A percentile compares a stretch with the other conserved stretches of the same genome.
Evolutionary conservation across 257 asterid genomes (phyloP).

Genomic region (Solanum corneliomulleri): DNA sequence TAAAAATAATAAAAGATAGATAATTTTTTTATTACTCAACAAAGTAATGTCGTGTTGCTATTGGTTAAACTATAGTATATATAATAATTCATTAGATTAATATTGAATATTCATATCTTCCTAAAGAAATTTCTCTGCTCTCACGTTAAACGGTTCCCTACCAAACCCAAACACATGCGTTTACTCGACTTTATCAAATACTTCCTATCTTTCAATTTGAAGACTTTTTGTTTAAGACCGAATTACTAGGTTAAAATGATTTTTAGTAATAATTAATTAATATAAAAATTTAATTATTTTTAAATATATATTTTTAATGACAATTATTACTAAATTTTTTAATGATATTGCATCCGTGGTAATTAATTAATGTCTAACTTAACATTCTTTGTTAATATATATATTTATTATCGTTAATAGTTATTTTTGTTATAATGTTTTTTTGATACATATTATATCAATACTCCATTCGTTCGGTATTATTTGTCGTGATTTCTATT

Average conservation of each 20-base stretch:
- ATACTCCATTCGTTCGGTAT: no score
- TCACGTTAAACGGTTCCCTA: neutral
- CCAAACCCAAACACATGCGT: neutral
- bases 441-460: neutral
- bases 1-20: neutral
- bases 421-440: no score
- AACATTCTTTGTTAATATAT: no score
- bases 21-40: neutral
- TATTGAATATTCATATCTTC: neutral
- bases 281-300: rapidly evolving
- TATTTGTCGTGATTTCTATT: no score
- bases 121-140: neutral
- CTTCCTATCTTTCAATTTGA: neutral
- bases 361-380: no score
- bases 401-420: no score
- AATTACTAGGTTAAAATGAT: no score
- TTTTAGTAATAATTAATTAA: no score
- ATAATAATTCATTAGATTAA: neutral
- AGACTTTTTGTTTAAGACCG: neutral
- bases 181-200: neutral
- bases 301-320: no score
- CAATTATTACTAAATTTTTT: no score
- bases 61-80: neutral
- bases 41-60: neutral
- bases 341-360: no score